Conservation (phyloP, 164 flowering plant genomes). For the Vitis cinerea region DNA sequence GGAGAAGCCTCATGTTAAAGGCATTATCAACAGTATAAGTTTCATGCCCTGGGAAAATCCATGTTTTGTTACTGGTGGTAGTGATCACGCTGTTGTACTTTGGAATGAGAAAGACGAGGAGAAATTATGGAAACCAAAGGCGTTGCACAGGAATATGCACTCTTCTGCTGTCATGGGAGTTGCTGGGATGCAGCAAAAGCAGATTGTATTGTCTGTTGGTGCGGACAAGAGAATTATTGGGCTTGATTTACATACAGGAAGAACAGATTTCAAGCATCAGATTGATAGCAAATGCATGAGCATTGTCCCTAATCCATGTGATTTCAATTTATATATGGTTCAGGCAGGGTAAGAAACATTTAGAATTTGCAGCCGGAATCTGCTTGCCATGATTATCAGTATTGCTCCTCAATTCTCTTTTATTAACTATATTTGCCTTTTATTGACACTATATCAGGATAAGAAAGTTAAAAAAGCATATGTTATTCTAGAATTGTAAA, state of each 20-base stretch:
- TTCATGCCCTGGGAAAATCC: slow-evolving; percentile 79
- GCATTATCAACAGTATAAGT: slow-evolving; percentile 77
- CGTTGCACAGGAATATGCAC: slow-evolving; percentile 70
- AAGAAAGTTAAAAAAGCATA: too few species aligned
- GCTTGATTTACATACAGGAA: slow-evolving; percentile 56
- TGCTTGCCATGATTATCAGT: background rate
- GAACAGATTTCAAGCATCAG: slow-evolving; percentile 71
- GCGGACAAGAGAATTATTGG: slow-evolving; percentile 86
- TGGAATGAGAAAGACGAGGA: slow-evolving; percentile 70
- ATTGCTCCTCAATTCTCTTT: background rate
- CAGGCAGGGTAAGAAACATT: slow-evolving; percentile 74
- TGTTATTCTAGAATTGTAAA: too few species aligned
- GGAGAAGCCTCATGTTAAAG: slow-evolving; percentile 86
- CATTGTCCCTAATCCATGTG: slow-evolving; percentile 84
- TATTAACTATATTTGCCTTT: background rate
- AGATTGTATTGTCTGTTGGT: slow-evolving; percentile 75
- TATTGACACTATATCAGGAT: background rate
- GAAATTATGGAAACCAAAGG: slow-evolving; percentile 68
- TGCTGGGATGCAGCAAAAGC: slow-evolving; percentile 79
- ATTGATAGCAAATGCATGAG: slow-evolving; percentile 95
- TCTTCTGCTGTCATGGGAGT: slow-evolving; percentile 98
- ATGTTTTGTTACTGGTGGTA: slow-evolving; percentile 84
- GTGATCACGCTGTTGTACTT: slow-evolving; percentile 88
- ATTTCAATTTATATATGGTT: slow-evolving; percentile 92
- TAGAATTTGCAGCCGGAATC: background rate